phyloP scores from a whole-genome alignment of 2,329 filamentous ascomycete species.

The Juglanconis juglandina region DNA sequence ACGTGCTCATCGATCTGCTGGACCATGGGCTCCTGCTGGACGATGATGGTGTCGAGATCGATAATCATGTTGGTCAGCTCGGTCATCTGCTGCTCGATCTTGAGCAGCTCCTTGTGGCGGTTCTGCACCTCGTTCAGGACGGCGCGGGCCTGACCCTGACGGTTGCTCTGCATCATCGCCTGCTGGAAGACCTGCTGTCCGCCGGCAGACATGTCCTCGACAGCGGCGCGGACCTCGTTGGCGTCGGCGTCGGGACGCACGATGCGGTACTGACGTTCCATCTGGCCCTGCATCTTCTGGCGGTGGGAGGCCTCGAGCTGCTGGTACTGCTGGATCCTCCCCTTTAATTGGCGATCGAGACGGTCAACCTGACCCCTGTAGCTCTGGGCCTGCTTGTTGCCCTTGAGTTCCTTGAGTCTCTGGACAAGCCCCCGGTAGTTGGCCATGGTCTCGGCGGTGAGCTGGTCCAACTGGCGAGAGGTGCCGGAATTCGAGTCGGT shows the following conservation, averaged over 20 bases:
- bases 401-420: constrained; percentile 79
- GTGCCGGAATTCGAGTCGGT: constrained; percentile 67
- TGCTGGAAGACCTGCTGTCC: constrained; percentile 83
- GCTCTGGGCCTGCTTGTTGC: constrained; percentile 69
- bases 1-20: constrained; percentile 80
- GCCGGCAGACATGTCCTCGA: constrained; percentile 66
- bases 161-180: constrained; percentile 76
- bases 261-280: constrained; percentile 86
- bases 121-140: constrained; percentile 77
- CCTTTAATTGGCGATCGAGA: constrained; percentile 75
- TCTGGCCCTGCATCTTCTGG: constrained; percentile 76
- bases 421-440: constrained; percentile 76
- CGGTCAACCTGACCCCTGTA: constrained; percentile 80
- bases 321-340: constrained; percentile 78
- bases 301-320: constrained; percentile 75
- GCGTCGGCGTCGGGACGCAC: constrained; percentile 79
- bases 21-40: constrained; percentile 80
- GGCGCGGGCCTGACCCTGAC: constrained; percentile 74
- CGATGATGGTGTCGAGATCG: constrained; percentile 80
- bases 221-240: constrained; percentile 71
- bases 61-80: constrained; percentile 85
- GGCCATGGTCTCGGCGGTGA: constrained; percentile 77
- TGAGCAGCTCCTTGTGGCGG: constrained; percentile 81
- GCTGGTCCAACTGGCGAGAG: constrained; percentile 66
- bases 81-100: constrained; percentile 87